Percentiles rank a stretch among this genome's conserved stretches.
phyloP scores from a whole-genome alignment of 192 early-diverging fungal genomes.

The Radiomyces spectabilis region DNA sequence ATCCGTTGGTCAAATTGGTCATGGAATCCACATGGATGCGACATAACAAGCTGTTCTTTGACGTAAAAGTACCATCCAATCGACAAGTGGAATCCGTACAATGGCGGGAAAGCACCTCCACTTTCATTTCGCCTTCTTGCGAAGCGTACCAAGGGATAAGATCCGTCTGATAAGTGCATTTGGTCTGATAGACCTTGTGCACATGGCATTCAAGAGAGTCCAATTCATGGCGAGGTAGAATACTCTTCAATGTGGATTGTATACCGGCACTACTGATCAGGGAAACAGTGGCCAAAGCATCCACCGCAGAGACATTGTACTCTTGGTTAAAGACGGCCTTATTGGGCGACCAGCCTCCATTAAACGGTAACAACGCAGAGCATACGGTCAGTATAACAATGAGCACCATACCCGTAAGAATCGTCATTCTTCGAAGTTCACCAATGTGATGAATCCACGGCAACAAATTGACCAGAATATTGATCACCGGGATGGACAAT shows the following conservation, averaged over 20 bases:
- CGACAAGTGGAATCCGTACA: not conserved
- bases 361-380: conserved; percentile 28
- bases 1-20: not conserved
- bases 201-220: not conserved
- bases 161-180: conserved; percentile 8
- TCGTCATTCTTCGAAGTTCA: conserved; percentile 12
- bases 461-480: conserved; percentile 31
- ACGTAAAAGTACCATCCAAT: not conserved
- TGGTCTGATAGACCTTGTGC: not conserved
- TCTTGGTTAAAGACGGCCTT: conserved; percentile 35
- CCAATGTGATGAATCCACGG: conserved; percentile 34
- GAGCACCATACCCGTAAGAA: conserved; percentile 19
- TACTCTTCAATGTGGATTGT: not conserved
- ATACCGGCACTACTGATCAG: conserved; percentile 14
- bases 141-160: conserved; percentile 3
- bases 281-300: too few relatives aligned
- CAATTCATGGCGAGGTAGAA: conserved; percentile 1
- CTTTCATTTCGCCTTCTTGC: not conserved
- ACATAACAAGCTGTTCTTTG: conserved; percentile 8
- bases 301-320: conserved; percentile 25
- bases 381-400: conserved; percentile 21
- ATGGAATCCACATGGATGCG: not conserved
- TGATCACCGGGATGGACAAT: conserved; percentile 19
- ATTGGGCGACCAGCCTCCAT: conserved; percentile 28
- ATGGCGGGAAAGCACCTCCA: too few relatives aligned